Conservation (phyloP, 2,329 filamentous ascomycete genomes). For the Beauveria caledonica region DNA sequence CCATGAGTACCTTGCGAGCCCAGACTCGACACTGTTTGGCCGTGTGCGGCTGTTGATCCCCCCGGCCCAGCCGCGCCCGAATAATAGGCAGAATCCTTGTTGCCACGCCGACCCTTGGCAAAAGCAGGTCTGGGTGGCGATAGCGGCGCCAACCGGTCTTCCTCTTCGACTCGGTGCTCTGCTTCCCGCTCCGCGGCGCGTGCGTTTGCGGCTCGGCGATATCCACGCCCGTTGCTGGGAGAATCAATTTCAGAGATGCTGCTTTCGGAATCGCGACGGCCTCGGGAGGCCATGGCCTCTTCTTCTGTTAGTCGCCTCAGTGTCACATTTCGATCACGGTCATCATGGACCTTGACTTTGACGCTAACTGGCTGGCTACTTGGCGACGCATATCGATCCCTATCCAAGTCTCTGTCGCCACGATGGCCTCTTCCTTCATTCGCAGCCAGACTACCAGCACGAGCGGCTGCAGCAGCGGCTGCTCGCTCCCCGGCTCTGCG, state of each 20-base stretch:
- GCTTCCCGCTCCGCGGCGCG: constrained; percentile 38
- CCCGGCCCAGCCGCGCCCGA: constrained; percentile 39
- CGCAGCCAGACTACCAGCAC: constrained; percentile 39
- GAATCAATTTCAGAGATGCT: constrained; percentile 51
- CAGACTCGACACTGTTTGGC: constrained; percentile 38
- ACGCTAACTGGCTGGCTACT: constrained; percentile 45
- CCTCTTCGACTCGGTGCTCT: constrained; percentile 35
- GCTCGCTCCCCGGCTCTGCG: constrained; percentile 34
- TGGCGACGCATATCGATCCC: constrained; percentile 32
- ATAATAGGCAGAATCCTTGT: constrained; percentile 56
- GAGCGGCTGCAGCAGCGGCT: constrained; percentile 38
- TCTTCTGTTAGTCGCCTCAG: constrained; percentile 53
- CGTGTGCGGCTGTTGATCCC: constrained; percentile 30
- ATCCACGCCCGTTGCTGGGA: constrained; percentile 38
- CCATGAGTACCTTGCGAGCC: constrained; percentile 41
- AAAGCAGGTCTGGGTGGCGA: constrained; percentile 50
- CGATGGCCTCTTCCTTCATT: constrained; percentile 34
- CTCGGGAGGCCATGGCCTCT: constrained; percentile 40
- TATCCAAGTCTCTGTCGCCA: constrained; percentile 27
- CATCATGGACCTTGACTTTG: constrained; percentile 52
- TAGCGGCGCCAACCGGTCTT: constrained; percentile 34
- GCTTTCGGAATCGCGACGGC: constrained; percentile 41
- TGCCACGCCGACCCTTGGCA: constrained; percentile 37
- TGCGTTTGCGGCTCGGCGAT: constrained; percentile 45
- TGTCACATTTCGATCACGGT: constrained; percentile 53